Percentiles rank a stretch among this genome's conserved stretches.
phyloP scores from a whole-genome alignment of 2,329 filamentous ascomycete species.

The Aspergillus puulaauensis region DNA sequence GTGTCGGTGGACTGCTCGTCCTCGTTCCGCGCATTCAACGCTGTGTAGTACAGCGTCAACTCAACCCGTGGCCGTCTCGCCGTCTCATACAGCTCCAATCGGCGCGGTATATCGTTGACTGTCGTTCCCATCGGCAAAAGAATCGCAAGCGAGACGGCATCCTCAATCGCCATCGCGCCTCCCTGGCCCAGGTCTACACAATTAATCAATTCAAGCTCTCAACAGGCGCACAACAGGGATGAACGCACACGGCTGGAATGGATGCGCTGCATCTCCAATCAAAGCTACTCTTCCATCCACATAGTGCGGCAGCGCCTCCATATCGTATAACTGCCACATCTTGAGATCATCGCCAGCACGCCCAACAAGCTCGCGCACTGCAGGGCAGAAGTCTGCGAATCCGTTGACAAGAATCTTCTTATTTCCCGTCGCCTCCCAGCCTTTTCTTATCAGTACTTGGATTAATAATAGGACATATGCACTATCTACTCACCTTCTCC shows the following conservation, averaged over 20 bases:
- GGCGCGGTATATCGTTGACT: constrained; percentile 14
- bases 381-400: constrained; percentile 20
- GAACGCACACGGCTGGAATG: constrained; percentile 54
- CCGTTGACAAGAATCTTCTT: constrained; percentile 13
- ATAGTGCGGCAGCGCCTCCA: constrained; percentile 59
- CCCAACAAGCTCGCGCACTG: constrained; percentile 16
- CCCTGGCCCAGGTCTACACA: constrained; percentile 30
- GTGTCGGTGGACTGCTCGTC: constrained; percentile 13
- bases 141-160: constrained; percentile 28
- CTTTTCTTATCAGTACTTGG: constrained; percentile 1
- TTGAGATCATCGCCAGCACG: constrained; percentile 49
- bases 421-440: constrained; percentile 21
- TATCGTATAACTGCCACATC: constrained; percentile 61
- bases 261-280: constrained; percentile 67
- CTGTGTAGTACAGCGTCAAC: constrained; percentile 20
- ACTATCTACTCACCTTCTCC: constrained; percentile 20
- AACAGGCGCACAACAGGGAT: not conserved
- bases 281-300: constrained; percentile 53
- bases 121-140: constrained; percentile 22
- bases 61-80: constrained; percentile 23
- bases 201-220: not conserved
- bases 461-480: not conserved
- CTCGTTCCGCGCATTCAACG: constrained; percentile 24
- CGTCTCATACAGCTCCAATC: constrained; percentile 21
- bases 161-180: constrained; percentile 34